A percentile compares a stretch with the other conserved stretches of the same genome.
These are phyloP conservation scores for Lippia alba DNA, from an alignment of 305 asterid genomes.

Conservation along the genomic window DNA sequence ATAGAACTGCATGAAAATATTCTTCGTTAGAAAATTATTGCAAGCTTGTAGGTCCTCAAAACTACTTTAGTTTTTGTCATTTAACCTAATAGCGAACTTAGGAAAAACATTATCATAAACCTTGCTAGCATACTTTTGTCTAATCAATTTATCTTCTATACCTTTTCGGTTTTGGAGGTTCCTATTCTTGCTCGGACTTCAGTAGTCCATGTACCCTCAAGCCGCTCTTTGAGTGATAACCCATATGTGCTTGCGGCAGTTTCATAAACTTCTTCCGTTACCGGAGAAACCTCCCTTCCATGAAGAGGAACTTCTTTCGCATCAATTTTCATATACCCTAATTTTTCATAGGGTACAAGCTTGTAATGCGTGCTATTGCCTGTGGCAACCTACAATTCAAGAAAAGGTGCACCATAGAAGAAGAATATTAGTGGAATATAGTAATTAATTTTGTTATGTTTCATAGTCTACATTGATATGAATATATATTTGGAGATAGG, in stretches of 20 bases:
- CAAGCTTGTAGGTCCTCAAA: not conserved
- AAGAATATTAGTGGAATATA: not conserved
- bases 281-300: not conserved
- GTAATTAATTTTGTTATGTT: too few species aligned
- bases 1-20: not conserved
- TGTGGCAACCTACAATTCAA: not conserved
- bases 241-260: not conserved
- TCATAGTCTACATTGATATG: not conserved
- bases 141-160: not conserved
- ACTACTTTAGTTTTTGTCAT: not conserved
- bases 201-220: not conserved
- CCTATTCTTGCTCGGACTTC: constrained; percentile 1
- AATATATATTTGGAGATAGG: not conserved
- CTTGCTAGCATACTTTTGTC: too few species aligned
- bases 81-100: not conserved
- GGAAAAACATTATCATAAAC: not conserved
- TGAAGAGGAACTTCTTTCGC: not conserved
- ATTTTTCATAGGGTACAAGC: not conserved
- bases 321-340: not conserved
- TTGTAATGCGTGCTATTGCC: not conserved
- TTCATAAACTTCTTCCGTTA: not conserved
- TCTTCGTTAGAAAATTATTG: not conserved
- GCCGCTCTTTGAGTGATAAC: not conserved
- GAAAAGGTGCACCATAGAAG: not conserved
- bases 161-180: constrained; percentile 11